Conservation (phyloP, 2,329 filamentous ascomycete species). For the Pezicula neosporulosa region DNA sequence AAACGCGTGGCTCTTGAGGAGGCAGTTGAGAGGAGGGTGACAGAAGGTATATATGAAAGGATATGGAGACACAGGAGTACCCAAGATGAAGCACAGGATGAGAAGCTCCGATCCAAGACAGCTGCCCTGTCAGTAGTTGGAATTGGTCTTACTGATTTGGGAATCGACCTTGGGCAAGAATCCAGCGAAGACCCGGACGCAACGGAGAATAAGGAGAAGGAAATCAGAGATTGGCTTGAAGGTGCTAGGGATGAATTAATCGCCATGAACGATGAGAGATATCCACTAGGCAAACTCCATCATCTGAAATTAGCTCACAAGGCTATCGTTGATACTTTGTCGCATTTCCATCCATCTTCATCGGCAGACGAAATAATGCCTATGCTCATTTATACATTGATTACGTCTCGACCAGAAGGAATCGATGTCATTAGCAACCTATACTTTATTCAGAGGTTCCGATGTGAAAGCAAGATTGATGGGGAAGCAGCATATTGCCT, state of each 20-base stretch:
- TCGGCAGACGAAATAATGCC: conserved; percentile 97
- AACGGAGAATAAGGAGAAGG: conserved; percentile 55
- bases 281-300: conserved; percentile 87
- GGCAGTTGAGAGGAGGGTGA: conserved; percentile 81
- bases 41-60: conserved; percentile 79
- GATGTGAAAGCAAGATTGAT: conserved; percentile 80
- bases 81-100: conserved; percentile 91
- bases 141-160: conserved; percentile 82
- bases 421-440: conserved; percentile 91
- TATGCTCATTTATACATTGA: conserved; percentile 92
- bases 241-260: conserved; percentile 68
- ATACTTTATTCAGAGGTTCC: conserved; percentile 91
- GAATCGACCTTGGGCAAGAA: conserved; percentile 65
- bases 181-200: conserved; percentile 52
- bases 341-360: conserved; percentile 69
- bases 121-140: conserved; percentile 88
- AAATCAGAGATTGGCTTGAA: conserved; percentile 71
- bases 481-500: conserved; percentile 95
- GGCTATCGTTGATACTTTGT: conserved; percentile 84
- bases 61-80: conserved; percentile 91
- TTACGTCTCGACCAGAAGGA: conserved; percentile 81
- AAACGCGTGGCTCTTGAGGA: conserved; percentile 81
- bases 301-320: conserved; percentile 87
- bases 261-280: conserved; percentile 82
- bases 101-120: conserved; percentile 90